Percentiles rank a stretch among this genome's conserved stretches.
These are phyloP conservation scores for Coprinopsis sp. DNA, from an alignment of 768 basidiomycete genomes.

Conservation along the genomic window DNA sequence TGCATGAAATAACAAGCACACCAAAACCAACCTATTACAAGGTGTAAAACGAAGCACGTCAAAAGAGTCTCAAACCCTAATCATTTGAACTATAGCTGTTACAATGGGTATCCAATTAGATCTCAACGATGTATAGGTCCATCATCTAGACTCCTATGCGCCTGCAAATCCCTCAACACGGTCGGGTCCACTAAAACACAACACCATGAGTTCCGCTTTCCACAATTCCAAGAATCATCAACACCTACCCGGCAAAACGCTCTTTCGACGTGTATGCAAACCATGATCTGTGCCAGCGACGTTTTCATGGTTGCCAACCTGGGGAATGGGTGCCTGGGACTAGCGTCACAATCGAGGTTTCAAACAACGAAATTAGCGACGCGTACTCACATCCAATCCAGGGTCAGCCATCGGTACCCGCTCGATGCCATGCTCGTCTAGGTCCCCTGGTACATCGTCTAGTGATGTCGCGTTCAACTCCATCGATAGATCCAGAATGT, in stretches of 20 bases:
- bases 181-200: constrained; percentile 70
- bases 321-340: constrained; percentile 59
- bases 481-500: constrained; percentile 84
- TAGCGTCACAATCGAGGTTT: background rate
- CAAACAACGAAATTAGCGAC: background rate
- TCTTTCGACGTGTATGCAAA: constrained; percentile 90
- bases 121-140: constrained; percentile 14
- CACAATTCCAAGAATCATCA: too few relatives aligned
- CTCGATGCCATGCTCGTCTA: constrained; percentile 81
- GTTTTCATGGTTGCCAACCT: constrained; percentile 48
- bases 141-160: constrained; percentile 79
- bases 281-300: constrained; percentile 32
- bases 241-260: constrained; percentile 79
- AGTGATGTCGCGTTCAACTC: constrained; percentile 83
- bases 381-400: constrained; percentile 67
- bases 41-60: too few relatives aligned
- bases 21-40: too few relatives aligned
- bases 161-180: constrained; percentile 83
- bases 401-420: constrained; percentile 91
- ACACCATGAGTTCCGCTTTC: constrained; percentile 12
- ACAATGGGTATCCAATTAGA: background rate
- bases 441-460: constrained; percentile 63
- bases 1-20: too few relatives aligned
- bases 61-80: too few relatives aligned
- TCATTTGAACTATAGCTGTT: too few relatives aligned